phyloP scores from a whole-genome alignment of 164 flowering plant species.

The Echeveria elegans region DNA sequence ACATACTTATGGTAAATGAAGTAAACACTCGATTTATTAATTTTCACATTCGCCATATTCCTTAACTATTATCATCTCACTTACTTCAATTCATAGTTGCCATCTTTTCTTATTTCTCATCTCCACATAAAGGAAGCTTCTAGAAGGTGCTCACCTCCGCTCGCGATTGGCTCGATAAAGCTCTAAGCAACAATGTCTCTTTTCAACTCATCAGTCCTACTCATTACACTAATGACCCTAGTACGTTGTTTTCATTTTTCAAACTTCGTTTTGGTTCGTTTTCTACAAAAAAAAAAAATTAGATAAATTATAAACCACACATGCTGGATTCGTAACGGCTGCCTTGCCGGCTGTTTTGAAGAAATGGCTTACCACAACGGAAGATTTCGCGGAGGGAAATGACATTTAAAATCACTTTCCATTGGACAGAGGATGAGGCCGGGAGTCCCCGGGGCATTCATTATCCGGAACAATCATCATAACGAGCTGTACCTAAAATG shows the following conservation, averaged over 20 bases:
- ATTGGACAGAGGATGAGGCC: conserved; percentile 65
- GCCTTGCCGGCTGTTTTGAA: conserved; percentile 51
- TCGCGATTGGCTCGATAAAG: too few species aligned
- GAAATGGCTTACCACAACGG: conserved; percentile 45
- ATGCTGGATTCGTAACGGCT: conserved; percentile 24
- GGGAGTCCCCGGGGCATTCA: conserved; percentile 73
- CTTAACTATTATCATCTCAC: too few species aligned
- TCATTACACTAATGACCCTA: conserved; percentile 23
- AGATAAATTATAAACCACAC: too few species aligned
- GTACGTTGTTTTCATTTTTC: too few species aligned
- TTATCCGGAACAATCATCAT: conserved; percentile 53
- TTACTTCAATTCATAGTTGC: too few species aligned
- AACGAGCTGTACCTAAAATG: conserved; percentile 62
- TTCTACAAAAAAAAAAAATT: conserved; percentile 10
- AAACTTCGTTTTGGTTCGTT: not conserved
- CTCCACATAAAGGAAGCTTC: too few species aligned
- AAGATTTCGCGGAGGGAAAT: conserved; percentile 34
- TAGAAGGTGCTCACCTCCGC: too few species aligned
- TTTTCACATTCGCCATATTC: too few species aligned
- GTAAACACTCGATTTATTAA: too few species aligned
- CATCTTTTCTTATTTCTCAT: too few species aligned
- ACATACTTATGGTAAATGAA: too few species aligned
- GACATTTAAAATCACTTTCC: conserved; percentile 33
- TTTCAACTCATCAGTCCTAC: conserved; percentile 38
- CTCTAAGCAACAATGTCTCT: conserved; percentile 33